phyloP scores from a whole-genome alignment of 2,329 filamentous ascomycete species.

The Tolypocladium guangdongense region DNA sequence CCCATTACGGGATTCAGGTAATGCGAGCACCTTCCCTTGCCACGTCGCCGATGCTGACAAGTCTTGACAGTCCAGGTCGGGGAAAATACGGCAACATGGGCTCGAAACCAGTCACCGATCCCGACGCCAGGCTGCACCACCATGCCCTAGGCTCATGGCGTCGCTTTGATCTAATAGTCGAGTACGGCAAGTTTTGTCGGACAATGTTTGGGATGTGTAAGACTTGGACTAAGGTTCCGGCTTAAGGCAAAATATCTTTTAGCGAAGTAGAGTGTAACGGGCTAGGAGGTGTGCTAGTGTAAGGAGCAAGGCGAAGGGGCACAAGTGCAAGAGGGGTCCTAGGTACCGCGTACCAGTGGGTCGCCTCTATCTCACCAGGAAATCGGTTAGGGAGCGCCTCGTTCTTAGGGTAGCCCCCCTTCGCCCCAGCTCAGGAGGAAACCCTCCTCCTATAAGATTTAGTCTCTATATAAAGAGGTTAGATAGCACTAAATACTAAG shows the following conservation, averaged over 20 bases:
- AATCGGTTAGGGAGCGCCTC: no score
- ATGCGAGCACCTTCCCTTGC: background rate
- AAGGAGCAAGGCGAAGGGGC: no score
- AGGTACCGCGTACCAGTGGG: no score
- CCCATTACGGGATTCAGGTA: slow-evolving; percentile 14
- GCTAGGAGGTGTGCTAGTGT: no score
- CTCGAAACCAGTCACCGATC: slow-evolving; percentile 10
- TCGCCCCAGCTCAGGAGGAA: no score
- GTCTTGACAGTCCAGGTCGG: slow-evolving; percentile 8
- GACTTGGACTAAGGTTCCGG: slow-evolving; percentile 11
- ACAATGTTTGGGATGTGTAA: slow-evolving; percentile 10
- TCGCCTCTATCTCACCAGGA: no score
- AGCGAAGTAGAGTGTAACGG: no score
- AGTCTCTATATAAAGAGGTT: no score
- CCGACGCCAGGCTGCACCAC: slow-evolving; percentile 10
- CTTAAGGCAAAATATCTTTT: background rate
- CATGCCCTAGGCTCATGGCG: slow-evolving; percentile 13
- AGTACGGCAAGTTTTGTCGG: slow-evolving; percentile 13
- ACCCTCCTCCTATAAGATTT: no score
- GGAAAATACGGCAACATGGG: slow-evolving; percentile 13
- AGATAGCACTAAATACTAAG: no score
- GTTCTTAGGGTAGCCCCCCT: no score
- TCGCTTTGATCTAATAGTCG: slow-evolving; percentile 8
- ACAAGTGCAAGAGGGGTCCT: no score
- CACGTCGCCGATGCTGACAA: background rate